Base-by-base conservation (phyloP, 352 stramenopile species). In the Pythium sukuiense region DNA sequence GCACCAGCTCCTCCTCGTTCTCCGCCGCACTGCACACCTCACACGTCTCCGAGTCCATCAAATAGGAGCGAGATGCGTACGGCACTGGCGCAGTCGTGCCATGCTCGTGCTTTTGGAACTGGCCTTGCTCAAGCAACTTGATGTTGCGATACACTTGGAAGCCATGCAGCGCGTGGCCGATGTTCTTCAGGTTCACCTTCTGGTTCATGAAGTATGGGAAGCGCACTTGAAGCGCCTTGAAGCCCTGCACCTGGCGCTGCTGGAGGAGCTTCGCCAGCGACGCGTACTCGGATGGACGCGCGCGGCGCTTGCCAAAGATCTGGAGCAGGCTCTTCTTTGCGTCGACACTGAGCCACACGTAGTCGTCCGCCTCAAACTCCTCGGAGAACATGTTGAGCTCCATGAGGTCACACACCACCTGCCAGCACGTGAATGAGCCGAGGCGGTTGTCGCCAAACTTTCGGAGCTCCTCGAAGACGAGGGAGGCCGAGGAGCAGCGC, bases 401-500 rank as follows among this genome's bases (percentile, higher is more conserved):
- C 67, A 92, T 83, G 39, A 94, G 60, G 63, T 94, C 85, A 24
- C 81, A 89, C 59, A 89, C 80, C 20, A 94, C 72, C 67, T 94
- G 85, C 85, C 85, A 94, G 64, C 85, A 90, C n/a, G 85, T 94
- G 74, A 92, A 94, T 13, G 85, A 92, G n/a, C 85, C 85, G 39
- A 94, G 76, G 7, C 72, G 81, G 43, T 93, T 91, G 62, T 81
- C 60, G 55, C 83, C 67, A 61, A 92, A 92, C 50, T 84, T 79
- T 46, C 76, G 78, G 8, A 94, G 78, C 41, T 74, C 73, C 24
- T 87, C 72, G 61, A 94, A 94, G 14, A 89, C 79, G 18, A 75
- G 65, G 18, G 84, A 76, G 8, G 79, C 76, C 18, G 67, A 83
- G 49, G 61, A 65, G 60, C 76, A 81, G 18, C 71, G 67, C 66